These are phyloP conservation scores for Pythium utonaiense DNA, from an alignment of 352 stramenopile genomes.

Conservation along the genomic window DNA sequence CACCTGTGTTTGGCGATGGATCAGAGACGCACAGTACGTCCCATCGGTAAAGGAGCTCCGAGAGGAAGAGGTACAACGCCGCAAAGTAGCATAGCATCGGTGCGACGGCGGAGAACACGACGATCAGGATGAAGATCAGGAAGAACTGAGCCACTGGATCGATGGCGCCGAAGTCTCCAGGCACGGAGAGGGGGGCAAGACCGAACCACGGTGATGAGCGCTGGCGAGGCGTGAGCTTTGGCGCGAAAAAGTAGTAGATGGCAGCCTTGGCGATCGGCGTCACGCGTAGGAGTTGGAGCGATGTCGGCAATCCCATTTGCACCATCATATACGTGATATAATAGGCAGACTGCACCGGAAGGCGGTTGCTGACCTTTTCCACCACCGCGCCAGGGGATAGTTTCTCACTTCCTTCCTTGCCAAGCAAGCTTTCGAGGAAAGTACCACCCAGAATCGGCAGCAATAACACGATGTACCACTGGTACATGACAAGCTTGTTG, in stretches of 20 bases:
- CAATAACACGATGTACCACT: constrained; percentile 79
- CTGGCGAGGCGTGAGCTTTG: constrained; percentile 78
- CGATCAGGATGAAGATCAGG: constrained; percentile 67
- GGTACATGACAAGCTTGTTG: constrained; percentile 81
- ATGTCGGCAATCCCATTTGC: constrained; percentile 63
- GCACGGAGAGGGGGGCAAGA: constrained; percentile 48
- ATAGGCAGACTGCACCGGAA: constrained; percentile 76
- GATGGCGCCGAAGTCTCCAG: constrained; percentile 55
- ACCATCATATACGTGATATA: constrained; percentile 82
- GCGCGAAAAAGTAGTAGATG: constrained; percentile 74
- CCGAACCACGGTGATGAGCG: constrained; percentile 67
- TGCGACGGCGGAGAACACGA: constrained; percentile 72
- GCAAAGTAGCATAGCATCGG: constrained; percentile 83
- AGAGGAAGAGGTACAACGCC: constrained; percentile 59
- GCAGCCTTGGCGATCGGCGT: constrained; percentile 67
- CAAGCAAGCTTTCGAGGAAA: constrained; percentile 66
- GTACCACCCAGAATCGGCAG: constrained; percentile 83
- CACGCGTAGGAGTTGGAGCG: constrained; percentile 64
- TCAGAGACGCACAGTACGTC: constrained; percentile 66
- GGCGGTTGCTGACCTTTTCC: constrained; percentile 49
- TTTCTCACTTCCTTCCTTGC: constrained; percentile 34
- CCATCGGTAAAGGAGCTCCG: constrained; percentile 77
- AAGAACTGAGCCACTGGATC: constrained; percentile 69
- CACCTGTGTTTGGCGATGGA: constrained; percentile 61
- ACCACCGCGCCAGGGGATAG: constrained; percentile 29